Evolutionary conservation across 2,329 filamentous ascomycete species (phyloP), one percentile per base, ranked within the genome.

Genomic region (Fusarium sp.): DNA sequence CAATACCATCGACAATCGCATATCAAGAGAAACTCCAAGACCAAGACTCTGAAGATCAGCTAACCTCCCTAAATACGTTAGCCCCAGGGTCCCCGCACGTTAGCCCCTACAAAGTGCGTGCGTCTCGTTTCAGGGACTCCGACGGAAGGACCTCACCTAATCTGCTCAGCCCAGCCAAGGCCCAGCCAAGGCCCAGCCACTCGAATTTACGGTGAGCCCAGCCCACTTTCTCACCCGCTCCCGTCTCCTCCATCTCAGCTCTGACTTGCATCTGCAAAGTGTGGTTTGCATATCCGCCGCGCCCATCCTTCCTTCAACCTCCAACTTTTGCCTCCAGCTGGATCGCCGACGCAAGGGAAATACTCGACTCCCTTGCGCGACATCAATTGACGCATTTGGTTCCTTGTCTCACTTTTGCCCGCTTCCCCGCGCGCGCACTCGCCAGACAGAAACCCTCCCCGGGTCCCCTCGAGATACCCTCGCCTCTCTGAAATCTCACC

Each of bases 141-240:
- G 33, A 38, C 52, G 31, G 52, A 36, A 36, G 59, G 60, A 63
- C 45, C 40, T 54, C 25, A 33, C 42, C 45, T 22, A 35, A 35
- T 50, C 42, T 27, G 40, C 54, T 47, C 79, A 80, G 78, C 79
- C 79, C 79, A 80, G 79, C 79, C 79, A 78, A 35, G 33, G 33
- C 33, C 33, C 7, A 36, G 35, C 35, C 16, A 10, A 18, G 6
- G 45, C 70, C 79, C 79, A 80, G 79, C 79, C 79, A 79, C 77
- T 77, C 71, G 78, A 80, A 80, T 80, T 80, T 78, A 78, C 78
- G 75, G 78, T 78, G 74, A 75, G 63, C n/a, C 29, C n/a, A 61
- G 60, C 45, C 50, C 61, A 63, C 58, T 35, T 47, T 31, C 47
- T n/a, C 22, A 33, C 31, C 16, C 54, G 14, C 54, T 25, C 54